Evolutionary conservation across 2,329 filamentous ascomycete genomes (phyloP).

Genomic region (Fusarium begoniae): DNA sequence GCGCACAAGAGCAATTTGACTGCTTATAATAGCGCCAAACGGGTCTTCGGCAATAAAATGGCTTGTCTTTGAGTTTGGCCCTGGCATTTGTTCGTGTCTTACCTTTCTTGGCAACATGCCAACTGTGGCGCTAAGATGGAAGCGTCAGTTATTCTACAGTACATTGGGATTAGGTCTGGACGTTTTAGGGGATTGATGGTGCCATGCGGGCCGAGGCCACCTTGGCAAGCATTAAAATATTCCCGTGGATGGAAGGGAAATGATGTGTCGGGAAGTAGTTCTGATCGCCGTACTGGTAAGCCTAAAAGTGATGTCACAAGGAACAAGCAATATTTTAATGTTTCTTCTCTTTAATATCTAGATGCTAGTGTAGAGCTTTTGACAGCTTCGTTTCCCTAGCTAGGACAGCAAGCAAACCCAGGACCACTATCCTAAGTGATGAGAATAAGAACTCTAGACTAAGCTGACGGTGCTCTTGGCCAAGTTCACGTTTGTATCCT

Average conservation of each 20-base stretch:
- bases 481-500: rapidly evolving
- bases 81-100: neutral
- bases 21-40: neutral
- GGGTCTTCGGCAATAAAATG: neutral
- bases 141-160: neutral
- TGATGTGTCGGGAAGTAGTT: rapidly evolving
- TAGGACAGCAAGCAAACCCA: rapidly evolving
- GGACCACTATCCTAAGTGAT: neutral
- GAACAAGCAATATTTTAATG: neutral
- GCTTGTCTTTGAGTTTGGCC: neutral
- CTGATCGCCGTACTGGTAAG: rapidly evolving
- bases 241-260: neutral
- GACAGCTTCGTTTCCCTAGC: neutral
- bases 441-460: neutral
- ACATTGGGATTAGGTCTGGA: neutral
- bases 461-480: rapidly evolving
- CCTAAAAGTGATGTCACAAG: neutral
- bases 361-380: neutral
- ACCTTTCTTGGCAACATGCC: conserved; percentile 8
- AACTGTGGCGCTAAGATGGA: neutral
- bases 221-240: neutral
- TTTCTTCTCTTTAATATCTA: rapidly evolving
- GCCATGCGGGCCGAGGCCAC: neutral
- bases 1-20: rapidly evolving
- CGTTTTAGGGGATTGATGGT: neutral